Evolutionary conservation across 208 protist genomes (phyloP).

Genomic region (Leishmania tarentolae): DNA sequence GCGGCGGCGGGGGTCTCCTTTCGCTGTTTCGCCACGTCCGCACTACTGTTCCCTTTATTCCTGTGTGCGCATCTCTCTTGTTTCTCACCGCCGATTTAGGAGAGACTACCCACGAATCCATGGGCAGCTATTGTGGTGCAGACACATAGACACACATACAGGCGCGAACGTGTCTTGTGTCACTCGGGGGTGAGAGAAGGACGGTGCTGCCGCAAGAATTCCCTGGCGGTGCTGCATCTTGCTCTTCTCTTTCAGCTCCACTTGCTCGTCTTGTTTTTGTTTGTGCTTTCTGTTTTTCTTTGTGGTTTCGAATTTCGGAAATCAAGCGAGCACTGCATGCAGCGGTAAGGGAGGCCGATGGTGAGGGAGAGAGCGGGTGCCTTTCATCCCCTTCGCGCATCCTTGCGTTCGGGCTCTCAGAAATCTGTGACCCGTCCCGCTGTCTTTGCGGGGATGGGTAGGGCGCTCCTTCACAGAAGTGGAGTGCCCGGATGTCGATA

Average conservation of each 20-base stretch:
- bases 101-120: background rate
- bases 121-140: background rate
- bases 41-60: background rate
- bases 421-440: background rate
- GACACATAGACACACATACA: background rate
- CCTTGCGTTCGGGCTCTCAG: background rate
- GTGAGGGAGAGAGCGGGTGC: background rate
- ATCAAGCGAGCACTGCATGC: background rate
- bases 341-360: background rate
- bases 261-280: constrained; percentile 27
- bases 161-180: background rate
- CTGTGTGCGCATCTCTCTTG: background rate
- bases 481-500: background rate
- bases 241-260: background rate
- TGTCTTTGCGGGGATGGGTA: background rate
- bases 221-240: background rate
- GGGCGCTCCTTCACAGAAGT: background rate
- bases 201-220: background rate
- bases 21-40: background rate
- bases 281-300: constrained; percentile 29
- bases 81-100: background rate
- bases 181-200: background rate
- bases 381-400: background rate
- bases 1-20: background rate
- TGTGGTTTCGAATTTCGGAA: constrained; percentile 7